Conservation (phyloP, 202 grass and related monocot species). For the Dendrocalamus latiflorus region DNA sequence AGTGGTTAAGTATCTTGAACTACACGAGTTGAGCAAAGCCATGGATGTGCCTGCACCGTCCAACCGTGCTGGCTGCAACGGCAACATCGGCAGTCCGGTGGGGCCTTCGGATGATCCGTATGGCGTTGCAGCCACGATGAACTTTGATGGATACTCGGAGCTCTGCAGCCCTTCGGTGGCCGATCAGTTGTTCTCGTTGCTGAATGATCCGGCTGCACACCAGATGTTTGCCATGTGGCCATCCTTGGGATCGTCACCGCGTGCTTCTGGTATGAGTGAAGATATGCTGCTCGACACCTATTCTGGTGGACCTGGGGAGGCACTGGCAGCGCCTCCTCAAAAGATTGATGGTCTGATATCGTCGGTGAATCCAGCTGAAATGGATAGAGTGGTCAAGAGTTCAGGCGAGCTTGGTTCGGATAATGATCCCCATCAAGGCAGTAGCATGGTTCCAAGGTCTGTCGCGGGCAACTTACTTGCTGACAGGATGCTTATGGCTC, state of each 20-base stretch:
- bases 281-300: conserved; percentile 18
- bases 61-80: conserved; percentile 23
- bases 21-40: neutral
- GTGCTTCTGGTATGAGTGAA: conserved; percentile 13
- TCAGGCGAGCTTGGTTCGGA: conserved; percentile 24
- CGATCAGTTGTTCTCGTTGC: conserved; percentile 53
- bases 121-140: conserved; percentile 41
- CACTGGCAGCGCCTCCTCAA: neutral
- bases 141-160: conserved; percentile 72
- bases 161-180: conserved; percentile 48
- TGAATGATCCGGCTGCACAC: conserved; percentile 45
- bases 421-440: conserved; percentile 31
- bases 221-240: conserved; percentile 48
- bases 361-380: neutral
- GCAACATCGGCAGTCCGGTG: conserved; percentile 23
- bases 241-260: conserved; percentile 35
- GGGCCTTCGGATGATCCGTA: conserved; percentile 50
- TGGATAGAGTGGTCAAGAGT: neutral
- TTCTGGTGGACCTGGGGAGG: conserved; percentile 20
- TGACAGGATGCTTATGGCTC: conserved; percentile 70
- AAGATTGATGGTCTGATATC: conserved; percentile 18
- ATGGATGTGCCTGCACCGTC: conserved; percentile 53
- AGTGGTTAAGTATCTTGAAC: neutral
- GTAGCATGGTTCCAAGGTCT: conserved; percentile 43
- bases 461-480: conserved; percentile 34